Base-by-base conservation (phyloP, 2,329 filamentous ascomycete genomes). In the Fusarium subglutinans region DNA sequence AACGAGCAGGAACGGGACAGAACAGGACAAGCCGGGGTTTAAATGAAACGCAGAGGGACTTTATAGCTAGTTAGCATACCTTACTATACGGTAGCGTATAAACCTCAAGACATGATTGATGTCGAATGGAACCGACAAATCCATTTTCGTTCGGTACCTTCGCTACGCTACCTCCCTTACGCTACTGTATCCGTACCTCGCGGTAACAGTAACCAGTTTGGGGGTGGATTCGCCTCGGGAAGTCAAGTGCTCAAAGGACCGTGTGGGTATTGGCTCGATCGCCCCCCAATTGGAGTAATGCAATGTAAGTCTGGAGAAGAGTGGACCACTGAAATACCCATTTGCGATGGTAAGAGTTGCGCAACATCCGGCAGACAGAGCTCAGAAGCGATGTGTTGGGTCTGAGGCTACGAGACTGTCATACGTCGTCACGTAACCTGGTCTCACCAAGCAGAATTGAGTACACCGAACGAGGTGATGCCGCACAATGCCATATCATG, bases 201-300 rank as follows among this genome's bases (percentile, higher is more conserved):
- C 41, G 43, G 43, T 50, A 59, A 59, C 33, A 38, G 61, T 59
- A 76, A 66, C 66, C 65, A 72, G 57, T 68, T 78, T 78, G 77
- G 77, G 77, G 77, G 77, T 78, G 77, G 77, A 56, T 78, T 78
- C 77, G 43, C 47, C 53, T 70, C 65, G 75, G 72, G 63, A 73
- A 74, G 75, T 75, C 75, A 78, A 78, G 73, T 78, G 75, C 69
- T 69, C 72, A 66, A 66, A 45, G 41, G 50, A 53, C 55, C 55
- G 76, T 61, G 68, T 71, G 69, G 75, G 74, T 69, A 78, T 78
- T 78, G 75, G 77, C 63, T 72, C 74, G 61, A 69, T 73, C 53
- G 24, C 63, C 66, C 71, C 76, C 77, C 70, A 78, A 73, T 63
- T 76, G 55, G 66, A 72, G 63, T 59, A 62, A 75, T 63, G 60